Conservation (phyloP, 2,329 filamentous ascomycete genomes). For the Fusarium sulawesiense region DNA sequence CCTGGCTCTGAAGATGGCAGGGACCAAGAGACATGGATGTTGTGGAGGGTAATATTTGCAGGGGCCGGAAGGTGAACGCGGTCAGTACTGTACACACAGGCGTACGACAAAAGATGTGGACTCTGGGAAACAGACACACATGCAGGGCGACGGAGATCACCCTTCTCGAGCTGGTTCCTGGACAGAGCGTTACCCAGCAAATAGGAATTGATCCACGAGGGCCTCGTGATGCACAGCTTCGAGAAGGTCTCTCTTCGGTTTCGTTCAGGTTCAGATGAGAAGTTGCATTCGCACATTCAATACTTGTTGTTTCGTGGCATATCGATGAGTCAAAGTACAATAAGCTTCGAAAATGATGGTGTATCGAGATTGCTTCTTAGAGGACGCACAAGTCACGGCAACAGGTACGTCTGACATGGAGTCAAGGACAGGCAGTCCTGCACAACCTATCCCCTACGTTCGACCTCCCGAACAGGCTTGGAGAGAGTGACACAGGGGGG, state of each 20-base stretch:
- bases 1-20: neutral
- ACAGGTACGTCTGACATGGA: constrained; percentile 15
- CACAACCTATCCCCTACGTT: neutral
- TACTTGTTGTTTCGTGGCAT: neutral
- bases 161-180: neutral
- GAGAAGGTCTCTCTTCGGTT: neutral
- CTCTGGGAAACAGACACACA: neutral
- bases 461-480: neutral
- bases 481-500: neutral
- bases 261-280: neutral
- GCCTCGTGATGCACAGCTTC: neutral
- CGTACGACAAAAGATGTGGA: neutral
- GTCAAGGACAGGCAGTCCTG: neutral
- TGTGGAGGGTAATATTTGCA: neutral
- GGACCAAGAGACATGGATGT: neutral
- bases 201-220: neutral
- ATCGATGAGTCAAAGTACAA: neutral
- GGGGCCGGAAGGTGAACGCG: neutral
- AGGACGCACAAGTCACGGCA: constrained; percentile 1
- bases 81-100: neutral
- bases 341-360: neutral
- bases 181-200: neutral
- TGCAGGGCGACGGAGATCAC: neutral
- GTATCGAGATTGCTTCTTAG: constrained; percentile 6
- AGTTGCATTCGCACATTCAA: neutral